A percentile compares a stretch with the other conserved stretches of the same genome.
These are phyloP conservation scores for Fagus sylvatica DNA, from an alignment of 306 rosid genomes.

Conservation along the genomic window DNA sequence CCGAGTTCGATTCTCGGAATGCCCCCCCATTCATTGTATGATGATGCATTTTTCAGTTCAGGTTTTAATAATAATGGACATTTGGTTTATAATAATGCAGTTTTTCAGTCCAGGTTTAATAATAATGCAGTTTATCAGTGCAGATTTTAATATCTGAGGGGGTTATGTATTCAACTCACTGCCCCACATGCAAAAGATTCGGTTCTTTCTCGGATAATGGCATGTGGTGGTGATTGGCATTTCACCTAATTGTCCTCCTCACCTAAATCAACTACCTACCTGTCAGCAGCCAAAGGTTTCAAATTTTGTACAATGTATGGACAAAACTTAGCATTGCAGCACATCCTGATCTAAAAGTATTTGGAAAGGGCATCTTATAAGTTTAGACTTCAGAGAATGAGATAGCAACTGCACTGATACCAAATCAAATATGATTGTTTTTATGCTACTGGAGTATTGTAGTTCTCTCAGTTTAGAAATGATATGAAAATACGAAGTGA, in stretches of 20 bases:
- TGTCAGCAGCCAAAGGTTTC: not conserved
- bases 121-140: no score
- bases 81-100: no score
- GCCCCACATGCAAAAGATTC: not conserved
- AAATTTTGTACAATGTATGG: not conserved
- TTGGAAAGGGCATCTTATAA: not conserved
- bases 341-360: not conserved
- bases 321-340: not conserved
- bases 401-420: not conserved
- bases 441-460: no score
- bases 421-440: no score
- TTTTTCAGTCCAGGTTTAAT: not conserved
- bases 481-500: no score
- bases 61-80: not conserved
- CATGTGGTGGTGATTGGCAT: not conserved
- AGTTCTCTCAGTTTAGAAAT: no score
- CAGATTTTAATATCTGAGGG: not conserved
- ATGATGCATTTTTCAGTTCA: not conserved
- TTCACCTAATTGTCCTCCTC: not conserved
- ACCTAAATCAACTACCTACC: not conserved
- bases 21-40: no score
- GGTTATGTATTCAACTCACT: not conserved
- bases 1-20: slow-evolving; percentile 52
- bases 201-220: no score
- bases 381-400: not conserved